phyloP scores from a whole-genome alignment of 2,329 filamentous ascomycete genomes.

The Emergomyces africanus region DNA sequence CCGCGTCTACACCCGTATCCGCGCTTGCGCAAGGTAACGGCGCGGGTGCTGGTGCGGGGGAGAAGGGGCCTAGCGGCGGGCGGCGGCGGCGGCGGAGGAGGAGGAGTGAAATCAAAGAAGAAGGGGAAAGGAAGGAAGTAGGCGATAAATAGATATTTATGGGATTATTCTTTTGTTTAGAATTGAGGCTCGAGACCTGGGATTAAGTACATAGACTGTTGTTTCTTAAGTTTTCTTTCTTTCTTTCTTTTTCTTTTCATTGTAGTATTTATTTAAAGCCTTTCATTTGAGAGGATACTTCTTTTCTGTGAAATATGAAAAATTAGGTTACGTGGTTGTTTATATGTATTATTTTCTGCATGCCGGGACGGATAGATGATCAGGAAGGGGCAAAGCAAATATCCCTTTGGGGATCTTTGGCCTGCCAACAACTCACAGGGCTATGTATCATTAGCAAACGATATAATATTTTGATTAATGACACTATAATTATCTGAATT shows the following conservation, averaged over 20 bases:
- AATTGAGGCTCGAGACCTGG: not conserved
- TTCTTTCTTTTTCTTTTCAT: too few species aligned
- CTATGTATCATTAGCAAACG: not conserved
- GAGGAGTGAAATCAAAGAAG: conserved; percentile 58
- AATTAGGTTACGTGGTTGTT: not conserved
- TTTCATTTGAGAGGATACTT: not conserved
- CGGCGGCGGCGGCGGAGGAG: conserved; percentile 55
- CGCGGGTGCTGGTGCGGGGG: conserved; percentile 38
- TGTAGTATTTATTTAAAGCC: not conserved
- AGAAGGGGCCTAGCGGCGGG: conserved; percentile 45
- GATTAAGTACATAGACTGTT: not conserved
- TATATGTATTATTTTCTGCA: not conserved
- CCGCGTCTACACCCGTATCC: conserved; percentile 13
- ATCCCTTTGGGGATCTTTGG: not conserved
- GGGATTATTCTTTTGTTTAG: not conserved
- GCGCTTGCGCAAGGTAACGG: conserved; percentile 20
- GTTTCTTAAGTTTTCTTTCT: too few species aligned
- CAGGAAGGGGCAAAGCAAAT: too few species aligned
- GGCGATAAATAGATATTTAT: not conserved
- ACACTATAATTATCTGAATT: not conserved
- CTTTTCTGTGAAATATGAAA: not conserved
- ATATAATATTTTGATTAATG: not conserved
- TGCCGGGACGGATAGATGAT: too few species aligned
- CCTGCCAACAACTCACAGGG: not conserved
- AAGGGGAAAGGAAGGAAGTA: conserved; percentile 62